Base-by-base conservation (phyloP, 139 green algal species). In the Chlorella sorokiniana region DNA sequence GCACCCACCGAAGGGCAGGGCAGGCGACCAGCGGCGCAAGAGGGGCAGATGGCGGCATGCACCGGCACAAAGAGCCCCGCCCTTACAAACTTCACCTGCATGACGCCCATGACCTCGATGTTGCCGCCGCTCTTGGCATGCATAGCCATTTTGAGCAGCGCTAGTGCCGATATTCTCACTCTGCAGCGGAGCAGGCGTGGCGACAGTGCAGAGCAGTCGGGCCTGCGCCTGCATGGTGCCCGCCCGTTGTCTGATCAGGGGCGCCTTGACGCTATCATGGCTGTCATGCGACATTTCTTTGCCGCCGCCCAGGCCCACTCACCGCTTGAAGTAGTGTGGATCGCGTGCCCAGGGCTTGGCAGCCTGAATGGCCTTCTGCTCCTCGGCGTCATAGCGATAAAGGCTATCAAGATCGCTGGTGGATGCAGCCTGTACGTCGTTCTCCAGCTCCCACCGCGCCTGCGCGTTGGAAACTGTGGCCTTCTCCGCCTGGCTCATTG, bases 91-190 rank as follows among this genome's bases (percentile, higher is more conserved):
- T 59, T 3, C 31, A 62, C 75, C 75, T 81, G 92, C 79, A 99
- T 90, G 83, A 99, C 94, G 29, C 96, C 96, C 96, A 99, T 99
- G 44, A 98, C 92, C 90, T 99, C 96, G 1, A 99, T 83, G 59
- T 94, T 96, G 44, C 95, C 96, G 1, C 96, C 96, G 16, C 93
- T 98, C 44, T 92, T 89, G 16, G 95, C 94, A 82, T 99, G 96
- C 92, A 98, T 98, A 1, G 95, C 92, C 85, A 99, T 99, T 84
- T 99, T 99, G 14, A 99, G 86, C 52, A 99, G 86, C 2, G 96
- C 96, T 44, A 99, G 87, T 2, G 96, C 96, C 0, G 96, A 98
- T 54, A 99, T 94, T 8, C 88, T 83, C 33, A 98, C 96, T 56
- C 94, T 98, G 87, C 74, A 83, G 42, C 48, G 20, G n/a, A 37